These are phyloP conservation scores for Daphne laureola DNA, from an alignment of 441 rosid genomes.

Conservation along the genomic window DNA sequence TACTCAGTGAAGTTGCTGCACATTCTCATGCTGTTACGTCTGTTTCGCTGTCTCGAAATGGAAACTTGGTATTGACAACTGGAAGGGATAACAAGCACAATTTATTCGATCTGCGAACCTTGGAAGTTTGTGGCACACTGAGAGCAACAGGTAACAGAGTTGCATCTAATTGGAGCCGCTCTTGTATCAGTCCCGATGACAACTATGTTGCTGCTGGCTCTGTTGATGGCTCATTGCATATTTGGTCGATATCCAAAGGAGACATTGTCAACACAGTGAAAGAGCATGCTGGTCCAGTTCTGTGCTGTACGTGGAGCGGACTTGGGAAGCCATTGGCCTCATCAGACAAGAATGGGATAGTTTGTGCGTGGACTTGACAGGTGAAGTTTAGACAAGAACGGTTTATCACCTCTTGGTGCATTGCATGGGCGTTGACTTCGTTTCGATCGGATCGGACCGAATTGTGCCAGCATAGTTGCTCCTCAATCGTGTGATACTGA, in stretches of 20 bases:
- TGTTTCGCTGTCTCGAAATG: slow-evolving; percentile 57
- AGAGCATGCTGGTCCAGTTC: slow-evolving; percentile 73
- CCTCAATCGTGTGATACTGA: too few species aligned
- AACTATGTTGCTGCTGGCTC: slow-evolving; percentile 91
- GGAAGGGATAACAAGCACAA: slow-evolving; percentile 95
- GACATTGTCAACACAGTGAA: slow-evolving; percentile 69
- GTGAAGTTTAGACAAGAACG: background rate
- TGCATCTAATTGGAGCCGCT: slow-evolving; percentile 95
- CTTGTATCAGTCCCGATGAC: slow-evolving; percentile 86
- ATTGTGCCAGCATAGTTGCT: too few species aligned
- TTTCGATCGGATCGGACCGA: too few species aligned
- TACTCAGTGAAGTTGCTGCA: slow-evolving; percentile 80
- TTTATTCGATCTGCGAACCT: slow-evolving; percentile 69
- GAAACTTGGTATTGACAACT: slow-evolving; percentile 64
- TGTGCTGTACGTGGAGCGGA: slow-evolving; percentile 93
- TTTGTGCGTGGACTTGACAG: slow-evolving; percentile 70
- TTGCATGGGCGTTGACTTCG: too few species aligned
- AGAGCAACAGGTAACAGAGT: slow-evolving; percentile 81
- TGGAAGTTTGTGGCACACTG: slow-evolving; percentile 72
- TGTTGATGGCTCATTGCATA: slow-evolving; percentile 68
- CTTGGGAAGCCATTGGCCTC: slow-evolving; percentile 84
- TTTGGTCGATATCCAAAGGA: slow-evolving; percentile 78
- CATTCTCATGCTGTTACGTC: slow-evolving; percentile 80
- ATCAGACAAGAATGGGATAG: slow-evolving; percentile 75
- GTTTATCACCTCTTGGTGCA: too few species aligned